Base-by-base conservation (phyloP, 176 grass and related monocot genomes). In the Themeda triandra region DNA sequence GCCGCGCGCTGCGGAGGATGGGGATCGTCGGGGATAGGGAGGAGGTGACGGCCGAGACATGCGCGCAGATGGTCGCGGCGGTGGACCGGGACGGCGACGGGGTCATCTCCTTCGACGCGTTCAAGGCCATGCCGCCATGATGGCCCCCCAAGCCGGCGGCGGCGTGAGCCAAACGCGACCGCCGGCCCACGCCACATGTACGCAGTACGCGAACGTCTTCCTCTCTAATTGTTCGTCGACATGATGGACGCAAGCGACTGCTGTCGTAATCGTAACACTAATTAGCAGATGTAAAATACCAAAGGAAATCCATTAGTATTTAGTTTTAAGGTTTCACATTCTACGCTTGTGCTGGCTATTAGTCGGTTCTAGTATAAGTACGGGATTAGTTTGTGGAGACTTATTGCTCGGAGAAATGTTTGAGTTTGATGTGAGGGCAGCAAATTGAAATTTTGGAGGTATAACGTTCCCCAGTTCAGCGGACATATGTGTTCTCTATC, bases 51-150 rank as follows among this genome's bases (percentile, higher is more conserved):
- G 13, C 25, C 1, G 53, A 85, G 71, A 27, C 0, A 12, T 89
- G 87, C 48, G 8, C n/a, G 21, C 13, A 76, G 70, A 89, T 89
- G 1, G 14, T 89, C 21, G 51, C 23, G 1, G 70, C 30, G 4
- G 24, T 76, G 9, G 87, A 89, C 40, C 1, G 51, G 25, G 19
- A 89, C 70, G 82, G 63, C 63, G 77, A 89, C 18, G 87, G 87
- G 10, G 82, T 76, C 63, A 10, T 89, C 87, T 85, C 70, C 49
- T 39, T 39, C 36, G 87, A 85, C 48, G 82, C 76, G 63, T 89
- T 89, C 77, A 76, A 76, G 82, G n/a, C 30, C 8, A 85, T 85
- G 87, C 69, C 76, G n/a, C 30, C 8, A 85, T 85, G 87, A 76
- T 81, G 87, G 46, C 15, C 1, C 1, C 21, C 21, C 48, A 29